phyloP scores from a whole-genome alignment of 305 asterid species.

The Fraxinus greggii region DNA sequence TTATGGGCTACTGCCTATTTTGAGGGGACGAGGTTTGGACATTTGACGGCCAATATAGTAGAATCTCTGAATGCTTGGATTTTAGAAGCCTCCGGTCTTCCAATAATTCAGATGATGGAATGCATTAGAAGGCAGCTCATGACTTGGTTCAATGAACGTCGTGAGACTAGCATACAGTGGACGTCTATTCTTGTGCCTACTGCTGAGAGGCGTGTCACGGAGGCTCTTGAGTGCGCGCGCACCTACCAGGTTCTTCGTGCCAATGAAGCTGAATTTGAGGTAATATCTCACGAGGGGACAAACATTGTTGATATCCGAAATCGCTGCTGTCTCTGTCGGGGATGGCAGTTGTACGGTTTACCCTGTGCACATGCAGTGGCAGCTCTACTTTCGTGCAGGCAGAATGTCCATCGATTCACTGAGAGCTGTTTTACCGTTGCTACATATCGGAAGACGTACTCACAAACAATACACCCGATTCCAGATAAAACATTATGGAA shows the following conservation, averaged over 20 bases:
- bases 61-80: constrained; percentile 84
- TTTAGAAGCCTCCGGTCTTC: constrained; percentile 88
- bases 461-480: constrained; percentile 88
- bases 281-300: constrained; percentile 90
- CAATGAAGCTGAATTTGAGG: constrained; percentile 93
- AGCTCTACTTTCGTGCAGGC: constrained; percentile 87
- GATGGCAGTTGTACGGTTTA: constrained; percentile 88
- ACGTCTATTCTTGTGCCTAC: constrained; percentile 85
- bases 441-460: constrained; percentile 74
- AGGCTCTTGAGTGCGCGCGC: constrained; percentile 90
- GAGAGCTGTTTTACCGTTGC: constrained; percentile 96
- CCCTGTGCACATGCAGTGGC: constrained; percentile 99
- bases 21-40: constrained; percentile 91
- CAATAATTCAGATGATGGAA: constrained; percentile 93
- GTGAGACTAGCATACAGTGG: constrained; percentile 97
- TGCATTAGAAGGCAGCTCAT: constrained; percentile 90
- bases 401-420: constrained; percentile 85
- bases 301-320: constrained; percentile 76
- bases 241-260: constrained; percentile 94
- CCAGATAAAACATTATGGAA: constrained; percentile 86
- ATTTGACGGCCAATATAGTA: constrained; percentile 71
- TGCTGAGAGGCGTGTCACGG: constrained; percentile 89
- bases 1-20: constrained; percentile 92
- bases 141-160: constrained; percentile 97
- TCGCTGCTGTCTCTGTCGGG: constrained; percentile 77